A percentile compares a stretch with the other conserved stretches of the same genome.
These are phyloP conservation scores for Apiosordaria backusii DNA, from an alignment of 495 filamentous ascomycete genomes.

Conservation along the genomic window DNA sequence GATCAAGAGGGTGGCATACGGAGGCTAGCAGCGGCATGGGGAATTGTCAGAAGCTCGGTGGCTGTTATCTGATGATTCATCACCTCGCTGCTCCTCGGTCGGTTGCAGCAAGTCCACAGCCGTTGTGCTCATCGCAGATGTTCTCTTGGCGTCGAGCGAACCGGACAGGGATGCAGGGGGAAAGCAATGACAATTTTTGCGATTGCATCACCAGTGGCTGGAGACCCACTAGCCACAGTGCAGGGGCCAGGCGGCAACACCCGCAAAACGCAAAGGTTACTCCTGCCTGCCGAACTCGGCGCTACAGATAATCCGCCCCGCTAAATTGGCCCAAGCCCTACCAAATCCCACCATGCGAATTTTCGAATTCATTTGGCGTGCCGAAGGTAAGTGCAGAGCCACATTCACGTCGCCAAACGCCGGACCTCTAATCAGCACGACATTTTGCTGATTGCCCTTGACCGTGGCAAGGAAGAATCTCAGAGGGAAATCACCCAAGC, in stretches of 20 bases:
- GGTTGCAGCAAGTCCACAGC: neutral
- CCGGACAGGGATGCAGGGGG: neutral
- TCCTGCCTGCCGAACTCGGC: constrained; percentile 12
- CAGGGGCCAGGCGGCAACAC: neutral
- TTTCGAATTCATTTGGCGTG: constrained; percentile 34
- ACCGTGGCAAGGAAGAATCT: constrained; percentile 32
- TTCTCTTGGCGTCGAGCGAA: neutral
- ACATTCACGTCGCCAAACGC: constrained; percentile 39
- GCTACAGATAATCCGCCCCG: constrained; percentile 31
- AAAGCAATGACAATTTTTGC: neutral
- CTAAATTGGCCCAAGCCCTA: constrained; percentile 29
- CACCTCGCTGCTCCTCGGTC: neutral
- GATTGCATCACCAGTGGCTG: constrained; percentile 2
- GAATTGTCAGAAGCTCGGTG: neutral
- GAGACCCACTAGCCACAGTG: neutral
- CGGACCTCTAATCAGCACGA: constrained; percentile 37
- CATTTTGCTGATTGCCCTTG: constrained; percentile 35
- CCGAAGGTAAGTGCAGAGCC: constrained; percentile 32
- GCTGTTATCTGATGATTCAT: constrained; percentile 2
- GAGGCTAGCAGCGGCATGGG: neutral
- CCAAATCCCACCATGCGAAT: constrained; percentile 34
- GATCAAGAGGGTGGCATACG: neutral
- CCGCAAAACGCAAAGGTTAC: neutral
- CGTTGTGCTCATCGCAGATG: constrained; percentile 2
- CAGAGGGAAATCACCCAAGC: constrained; percentile 37